Evolutionary conservation across 2,329 filamentous ascomycete genomes (phyloP), one percentile per base, ranked within the genome.

Genomic region (Bipolaris sorokiniana): DNA sequence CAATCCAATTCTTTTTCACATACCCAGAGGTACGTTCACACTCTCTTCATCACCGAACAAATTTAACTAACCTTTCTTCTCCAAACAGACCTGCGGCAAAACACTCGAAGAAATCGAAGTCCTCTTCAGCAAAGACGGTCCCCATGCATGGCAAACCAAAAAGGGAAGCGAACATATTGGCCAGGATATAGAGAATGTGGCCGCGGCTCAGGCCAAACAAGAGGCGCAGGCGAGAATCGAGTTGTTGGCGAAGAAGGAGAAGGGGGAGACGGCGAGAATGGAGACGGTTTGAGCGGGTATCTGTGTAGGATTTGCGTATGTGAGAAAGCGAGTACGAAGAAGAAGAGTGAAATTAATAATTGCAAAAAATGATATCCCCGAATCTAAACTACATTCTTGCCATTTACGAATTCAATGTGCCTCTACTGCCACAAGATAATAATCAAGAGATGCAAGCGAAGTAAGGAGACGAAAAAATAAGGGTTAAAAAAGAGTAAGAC

Each of bases 91-190:
- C 0, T 85, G 86, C 38, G 89, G 89, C 9, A 90, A 87, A 76
- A 89, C 88, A 0, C 83, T 93, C 1, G 90, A 93, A 71, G 89
- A 93, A 69, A 88, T 92, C 75, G 89, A 90, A 61, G 84, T 85
- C 9, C 86, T 92, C 60, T 93, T 93, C 70, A 54, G 55, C 20
- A 81, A 78, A 41, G 69, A 71, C 2, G 84, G 84, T 0, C 70
- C 80, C 1, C 83, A 82, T 2, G 84, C 87, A 3, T 89, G 87
- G 87, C 83, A 81, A 71, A 79, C 76, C 3, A 66, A 64, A 54
- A 69, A 69, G 5, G 70, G 72, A 22, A 58, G 55, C 22, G 47
- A 44, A 1, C 40, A 58, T 44, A 58, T 79, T 5, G 71, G 75
- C 26, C 59, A 56, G 5, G 62, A 74, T 23, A 59, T 70, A 7